phyloP scores from a whole-genome alignment of 1,139 yeast genomes.

The Hansenula lynferdii region DNA sequence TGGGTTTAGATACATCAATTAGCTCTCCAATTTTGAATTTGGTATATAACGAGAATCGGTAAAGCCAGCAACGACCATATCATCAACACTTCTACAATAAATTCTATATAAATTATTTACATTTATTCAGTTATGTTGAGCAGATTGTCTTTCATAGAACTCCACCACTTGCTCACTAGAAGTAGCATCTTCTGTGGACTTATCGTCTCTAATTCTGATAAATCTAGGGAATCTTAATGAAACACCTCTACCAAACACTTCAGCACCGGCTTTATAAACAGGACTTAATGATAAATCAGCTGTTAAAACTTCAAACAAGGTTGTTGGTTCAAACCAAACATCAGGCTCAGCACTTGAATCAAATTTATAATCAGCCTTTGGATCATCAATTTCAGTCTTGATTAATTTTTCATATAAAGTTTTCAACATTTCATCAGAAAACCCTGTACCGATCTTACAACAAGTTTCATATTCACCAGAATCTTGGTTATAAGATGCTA shows the following conservation, averaged over 20 bases:
- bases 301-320: constrained; percentile 84
- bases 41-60: not conserved
- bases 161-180: constrained; percentile 87
- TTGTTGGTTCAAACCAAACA: constrained; percentile 93
- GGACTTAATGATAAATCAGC: constrained; percentile 96
- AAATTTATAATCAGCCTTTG: constrained; percentile 68
- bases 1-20: not conserved
- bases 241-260: constrained; percentile 78
- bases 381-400: constrained; percentile 61
- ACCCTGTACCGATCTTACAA: constrained; percentile 97
- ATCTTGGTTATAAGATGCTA: constrained; percentile 87
- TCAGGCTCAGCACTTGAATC: constrained; percentile 79
- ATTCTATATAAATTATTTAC: not conserved
- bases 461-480: constrained; percentile 92
- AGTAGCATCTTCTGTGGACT: constrained; percentile 85
- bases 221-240: constrained; percentile 92
- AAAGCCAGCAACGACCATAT: not conserved
- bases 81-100: too few species aligned
- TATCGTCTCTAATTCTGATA: constrained; percentile 81
- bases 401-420: constrained; percentile 54
- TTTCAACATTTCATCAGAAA: constrained; percentile 77
- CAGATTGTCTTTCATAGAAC: constrained; percentile 71
- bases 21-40: not conserved
- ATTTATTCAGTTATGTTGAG: not conserved
- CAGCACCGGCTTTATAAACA: constrained; percentile 81